Evolutionary conservation across 2,329 filamentous ascomycete species (phyloP).

Genomic region (Pezizomycotina sp.): DNA sequence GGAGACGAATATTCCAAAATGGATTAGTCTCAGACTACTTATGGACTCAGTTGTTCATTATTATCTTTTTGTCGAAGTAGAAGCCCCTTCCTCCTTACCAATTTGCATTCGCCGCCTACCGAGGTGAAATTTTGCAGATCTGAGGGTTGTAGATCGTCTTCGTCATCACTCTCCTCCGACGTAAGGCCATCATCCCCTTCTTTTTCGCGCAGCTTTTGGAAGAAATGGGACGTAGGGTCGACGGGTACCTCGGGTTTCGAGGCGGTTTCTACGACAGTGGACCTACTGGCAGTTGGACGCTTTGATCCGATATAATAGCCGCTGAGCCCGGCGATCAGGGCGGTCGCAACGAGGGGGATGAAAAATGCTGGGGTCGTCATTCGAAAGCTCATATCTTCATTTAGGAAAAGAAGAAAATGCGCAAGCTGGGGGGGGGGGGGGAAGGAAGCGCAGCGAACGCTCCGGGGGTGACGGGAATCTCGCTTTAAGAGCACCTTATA

Average conservation of each 20-base stretch:
- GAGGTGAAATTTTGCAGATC: too few species aligned
- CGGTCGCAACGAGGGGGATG: conserved; percentile 18
- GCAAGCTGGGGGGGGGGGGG: too few species aligned
- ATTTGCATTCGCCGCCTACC: conserved; percentile 24
- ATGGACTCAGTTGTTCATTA: too few species aligned
- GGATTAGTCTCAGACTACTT: too few species aligned
- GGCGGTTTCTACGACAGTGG: conserved; percentile 1
- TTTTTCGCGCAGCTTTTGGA: conserved; percentile 20
- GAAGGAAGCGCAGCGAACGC: too few species aligned
- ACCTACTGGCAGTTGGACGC: conserved; percentile 5
- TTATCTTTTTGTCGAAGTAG: too few species aligned
- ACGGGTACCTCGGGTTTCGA: conserved; percentile 6
- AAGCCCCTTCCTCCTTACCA: too few species aligned
- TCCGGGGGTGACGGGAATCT: too few species aligned
- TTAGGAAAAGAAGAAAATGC: too few species aligned
- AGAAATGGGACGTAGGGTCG: conserved; percentile 12
- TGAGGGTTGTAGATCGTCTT: too few species aligned
- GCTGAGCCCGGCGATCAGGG: conserved; percentile 22
- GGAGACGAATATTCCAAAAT: neutral
- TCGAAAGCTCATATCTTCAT: too few species aligned
- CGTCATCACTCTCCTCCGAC: conserved; percentile 22
- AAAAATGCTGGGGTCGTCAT: conserved; percentile 18
- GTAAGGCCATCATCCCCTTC: conserved; percentile 16
- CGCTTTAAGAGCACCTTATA: too few species aligned
- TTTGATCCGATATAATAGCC: conserved; percentile 25